Evolutionary conservation across 108 stramenopile genomes (phyloP).

Genomic region (Parietichytrium sp.): DNA sequence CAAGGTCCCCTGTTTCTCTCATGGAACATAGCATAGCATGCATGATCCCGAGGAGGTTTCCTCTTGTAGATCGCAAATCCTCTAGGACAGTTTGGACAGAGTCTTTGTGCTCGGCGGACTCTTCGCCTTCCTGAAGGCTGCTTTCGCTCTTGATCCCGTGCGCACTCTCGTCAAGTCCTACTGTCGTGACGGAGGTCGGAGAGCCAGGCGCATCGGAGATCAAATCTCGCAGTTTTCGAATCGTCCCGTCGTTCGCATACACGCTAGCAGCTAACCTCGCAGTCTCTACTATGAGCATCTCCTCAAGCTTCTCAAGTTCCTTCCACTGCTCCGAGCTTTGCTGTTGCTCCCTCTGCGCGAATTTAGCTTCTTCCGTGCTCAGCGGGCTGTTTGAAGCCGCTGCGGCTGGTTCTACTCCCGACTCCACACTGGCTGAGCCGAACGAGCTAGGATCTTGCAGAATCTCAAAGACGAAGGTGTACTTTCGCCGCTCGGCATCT

Average conservation of each 20-base stretch:
- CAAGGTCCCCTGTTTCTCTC: too few relatives aligned
- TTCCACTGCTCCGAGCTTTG: slow-evolving; percentile 32
- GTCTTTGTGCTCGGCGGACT: too few relatives aligned
- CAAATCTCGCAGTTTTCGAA: background rate
- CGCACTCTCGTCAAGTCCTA: too few relatives aligned
- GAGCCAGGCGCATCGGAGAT: too few relatives aligned
- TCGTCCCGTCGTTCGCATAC: background rate
- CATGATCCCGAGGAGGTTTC: too few relatives aligned
- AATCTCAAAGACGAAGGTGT: slow-evolving; percentile 1
- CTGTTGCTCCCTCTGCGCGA: background rate
- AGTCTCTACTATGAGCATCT: background rate
- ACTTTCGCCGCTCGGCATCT: slow-evolving; percentile 4
- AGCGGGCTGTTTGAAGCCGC: background rate
- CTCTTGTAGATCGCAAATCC: too few relatives aligned
- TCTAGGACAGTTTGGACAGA: too few relatives aligned
- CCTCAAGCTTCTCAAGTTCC: background rate
- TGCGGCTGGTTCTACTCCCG: background rate
- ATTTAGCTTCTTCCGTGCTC: background rate
- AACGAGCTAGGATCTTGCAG: background rate
- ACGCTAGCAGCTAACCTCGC: slow-evolving; percentile 10
- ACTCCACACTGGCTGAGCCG: background rate
- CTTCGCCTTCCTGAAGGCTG: too few relatives aligned
- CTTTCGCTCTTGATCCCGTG: too few relatives aligned
- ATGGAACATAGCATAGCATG: too few relatives aligned
- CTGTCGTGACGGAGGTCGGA: too few relatives aligned